Evolutionary conservation across 179 eudicot species (phyloP).

Genomic region (Silene noctiflora): DNA sequence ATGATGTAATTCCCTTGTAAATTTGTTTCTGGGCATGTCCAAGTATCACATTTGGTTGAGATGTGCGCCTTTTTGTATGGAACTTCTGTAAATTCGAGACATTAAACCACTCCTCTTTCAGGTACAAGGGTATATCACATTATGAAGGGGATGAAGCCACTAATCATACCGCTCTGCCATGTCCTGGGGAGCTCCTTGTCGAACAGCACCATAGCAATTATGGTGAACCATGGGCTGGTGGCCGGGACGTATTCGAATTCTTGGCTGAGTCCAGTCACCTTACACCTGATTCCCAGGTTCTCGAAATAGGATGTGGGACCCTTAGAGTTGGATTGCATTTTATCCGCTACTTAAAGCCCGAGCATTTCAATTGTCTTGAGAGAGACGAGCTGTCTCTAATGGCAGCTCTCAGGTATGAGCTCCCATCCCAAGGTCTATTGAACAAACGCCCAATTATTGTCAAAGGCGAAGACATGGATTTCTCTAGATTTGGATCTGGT

Average conservation of each 20-base stretch:
- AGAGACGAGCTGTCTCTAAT: conserved; percentile 90
- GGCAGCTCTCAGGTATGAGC: conserved; percentile 93
- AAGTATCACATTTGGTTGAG: too few species aligned
- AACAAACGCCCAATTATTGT: conserved; percentile 82
- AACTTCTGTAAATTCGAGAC: neutral
- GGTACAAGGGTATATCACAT: conserved; percentile 94
- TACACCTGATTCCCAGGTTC: conserved; percentile 60
- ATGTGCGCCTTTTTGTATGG: too few species aligned
- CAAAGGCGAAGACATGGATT: conserved; percentile 91
- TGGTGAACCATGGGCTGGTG: conserved; percentile 99
- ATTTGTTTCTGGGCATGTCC: neutral
- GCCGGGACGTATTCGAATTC: conserved; percentile 91
- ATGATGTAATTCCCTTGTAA: neutral
- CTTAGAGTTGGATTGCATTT: conserved; percentile 96
- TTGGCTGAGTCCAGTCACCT: conserved; percentile 68
- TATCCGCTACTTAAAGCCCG: conserved; percentile 69
- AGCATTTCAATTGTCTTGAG: conserved; percentile 77
- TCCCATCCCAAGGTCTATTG: conserved; percentile 88
- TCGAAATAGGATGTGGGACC: conserved; percentile 97
- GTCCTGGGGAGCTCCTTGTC: conserved; percentile 91
- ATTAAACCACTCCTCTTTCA: conserved; percentile 22
- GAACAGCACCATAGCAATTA: conserved; percentile 98
- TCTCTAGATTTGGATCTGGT: conserved; percentile 67
- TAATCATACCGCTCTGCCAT: conserved; percentile 87
- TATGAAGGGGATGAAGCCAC: conserved; percentile 71